Base-by-base conservation (phyloP, 345 rosid genomes). In the Syzygium grande region DNA sequence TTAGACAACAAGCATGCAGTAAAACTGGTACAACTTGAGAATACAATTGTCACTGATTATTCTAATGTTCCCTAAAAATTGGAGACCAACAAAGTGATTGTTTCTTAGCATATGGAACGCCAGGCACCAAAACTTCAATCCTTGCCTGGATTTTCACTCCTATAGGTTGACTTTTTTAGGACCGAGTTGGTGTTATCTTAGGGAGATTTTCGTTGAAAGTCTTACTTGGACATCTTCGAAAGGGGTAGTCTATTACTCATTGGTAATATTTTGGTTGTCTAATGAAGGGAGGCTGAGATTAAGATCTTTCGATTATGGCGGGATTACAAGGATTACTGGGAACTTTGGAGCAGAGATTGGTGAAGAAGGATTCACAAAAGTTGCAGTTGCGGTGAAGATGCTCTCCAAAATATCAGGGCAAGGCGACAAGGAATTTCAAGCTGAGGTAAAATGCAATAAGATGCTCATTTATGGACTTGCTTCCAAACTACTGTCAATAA, bases 361-460 rank as follows among this genome's bases (percentile, higher is more conserved):
- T 59, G 87, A 73, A 65, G 92, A 92, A 34, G 89, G 89, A 22
- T 92, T 87, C 25, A 90, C 90, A 84, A 86, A 86, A 43, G 91
- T 90, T 49, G 52, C 77, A 84, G 92, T 89, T 3, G 91, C 91
- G 4, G 89, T 90, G 12, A 92, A 92, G 88, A 77, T 90, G 25
- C 85, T 90, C 11, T 88, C 90, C 9, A 9, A 58, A 30, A 52
- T 85, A 43, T 90, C 92, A 63, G 61, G 25, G 21, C 91, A 90
- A 80, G 93, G 90, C 8, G 85, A 86, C 61, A 86, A 58, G 83
- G 86, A 92, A 63, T 91, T 92, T 54, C 68, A 87, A 22, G 87
- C 91, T 2, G 92, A 91, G 92, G 93, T 91, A 54, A 9, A 54
- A 54, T 9, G 51, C 9, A 46, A 25, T 38, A 11, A 21, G 58